Conservation (phyloP, 176 grass and related monocot genomes). For the Zea luxurians region DNA sequence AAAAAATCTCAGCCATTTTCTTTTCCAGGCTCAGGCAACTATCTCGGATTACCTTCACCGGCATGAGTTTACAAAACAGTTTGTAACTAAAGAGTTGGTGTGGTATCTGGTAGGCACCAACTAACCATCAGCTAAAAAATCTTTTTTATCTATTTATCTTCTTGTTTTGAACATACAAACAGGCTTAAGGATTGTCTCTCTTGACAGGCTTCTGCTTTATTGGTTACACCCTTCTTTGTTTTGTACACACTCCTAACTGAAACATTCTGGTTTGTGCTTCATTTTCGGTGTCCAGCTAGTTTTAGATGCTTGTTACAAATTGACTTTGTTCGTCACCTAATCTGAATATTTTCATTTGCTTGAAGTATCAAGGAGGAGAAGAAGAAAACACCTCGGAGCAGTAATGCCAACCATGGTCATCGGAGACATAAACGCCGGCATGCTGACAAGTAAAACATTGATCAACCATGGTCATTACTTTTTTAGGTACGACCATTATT, state of each 20-base stretch:
- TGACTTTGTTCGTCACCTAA: slow-evolving; percentile 25
- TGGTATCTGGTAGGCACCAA: slow-evolving; percentile 76
- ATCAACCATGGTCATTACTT: background rate
- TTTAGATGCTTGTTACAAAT: slow-evolving; percentile 6
- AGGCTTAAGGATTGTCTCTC: slow-evolving; percentile 15
- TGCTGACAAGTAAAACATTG: slow-evolving; percentile 57
- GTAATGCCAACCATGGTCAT: slow-evolving; percentile 51
- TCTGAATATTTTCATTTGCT: slow-evolving; percentile 20
- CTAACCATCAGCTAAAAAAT: slow-evolving; percentile 23
- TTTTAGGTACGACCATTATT: slow-evolving; percentile 26
- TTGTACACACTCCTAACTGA: slow-evolving; percentile 56
- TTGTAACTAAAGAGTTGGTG: slow-evolving; percentile 75
- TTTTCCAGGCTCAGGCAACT: slow-evolving; percentile 71
- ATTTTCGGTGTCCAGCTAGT: slow-evolving; percentile 29
- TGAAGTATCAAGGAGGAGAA: slow-evolving; percentile 63
- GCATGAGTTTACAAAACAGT: slow-evolving; percentile 71
- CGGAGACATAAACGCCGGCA: slow-evolving; percentile 68
- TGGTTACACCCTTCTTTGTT: slow-evolving; percentile 67
- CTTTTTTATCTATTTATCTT: background rate
- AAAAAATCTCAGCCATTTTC: slow-evolving; percentile 20
- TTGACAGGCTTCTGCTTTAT: slow-evolving; percentile 70
- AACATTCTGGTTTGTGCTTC: slow-evolving; percentile 62
- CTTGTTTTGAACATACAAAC: slow-evolving; percentile 35
- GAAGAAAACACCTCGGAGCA: slow-evolving; percentile 49
- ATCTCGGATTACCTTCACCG: slow-evolving; percentile 67